A percentile compares a stretch with the other conserved stretches of the same genome.
Evolutionary conservation across 2,329 filamentous ascomycete genomes (phyloP).

Genomic region (Rachicladosporium sp.): DNA sequence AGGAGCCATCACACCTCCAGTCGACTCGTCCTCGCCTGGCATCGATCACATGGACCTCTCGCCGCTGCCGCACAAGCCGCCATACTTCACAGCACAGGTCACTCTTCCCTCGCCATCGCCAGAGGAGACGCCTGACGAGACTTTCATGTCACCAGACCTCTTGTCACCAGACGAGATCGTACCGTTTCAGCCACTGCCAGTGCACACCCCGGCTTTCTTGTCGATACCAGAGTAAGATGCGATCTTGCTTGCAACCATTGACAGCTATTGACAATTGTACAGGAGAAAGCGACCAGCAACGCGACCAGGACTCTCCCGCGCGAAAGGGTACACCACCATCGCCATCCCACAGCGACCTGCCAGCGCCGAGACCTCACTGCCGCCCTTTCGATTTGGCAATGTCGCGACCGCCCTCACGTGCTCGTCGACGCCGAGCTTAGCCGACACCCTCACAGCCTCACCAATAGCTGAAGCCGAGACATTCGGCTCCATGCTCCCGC

Average conservation of each 20-base stretch:
- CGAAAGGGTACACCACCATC: slow-evolving; percentile 63
- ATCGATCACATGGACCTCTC: slow-evolving; percentile 87
- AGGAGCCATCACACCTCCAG: slow-evolving; percentile 75
- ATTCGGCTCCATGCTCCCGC: slow-evolving; percentile 41
- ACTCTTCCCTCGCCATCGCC: slow-evolving; percentile 64
- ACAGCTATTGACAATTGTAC: slow-evolving; percentile 7
- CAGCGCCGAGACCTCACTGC: slow-evolving; percentile 51
- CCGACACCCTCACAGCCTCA: slow-evolving; percentile 71
- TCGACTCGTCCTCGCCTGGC: slow-evolving; percentile 72
- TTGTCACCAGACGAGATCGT: slow-evolving; percentile 19
- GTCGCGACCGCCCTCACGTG: slow-evolving; percentile 23
- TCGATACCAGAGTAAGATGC: slow-evolving; percentile 18
- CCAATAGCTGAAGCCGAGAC: slow-evolving; percentile 38
- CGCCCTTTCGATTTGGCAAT: slow-evolving; percentile 64
- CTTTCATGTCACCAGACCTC: slow-evolving; percentile 15
- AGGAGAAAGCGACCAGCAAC: slow-evolving; percentile 29
- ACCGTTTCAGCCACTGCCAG: slow-evolving; percentile 6
- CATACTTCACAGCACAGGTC: slow-evolving; percentile 46
- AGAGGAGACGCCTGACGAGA: slow-evolving; percentile 34
- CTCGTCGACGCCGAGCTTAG: slow-evolving; percentile 54
- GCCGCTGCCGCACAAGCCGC: slow-evolving; percentile 75
- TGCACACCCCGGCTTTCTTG: slow-evolving; percentile 12
- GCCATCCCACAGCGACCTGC: slow-evolving; percentile 46
- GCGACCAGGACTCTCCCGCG: slow-evolving; percentile 63
- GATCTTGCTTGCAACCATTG: not conserved